phyloP scores from a whole-genome alignment of 306 rosid genomes.

The Cucurbita argyrosperma region DNA sequence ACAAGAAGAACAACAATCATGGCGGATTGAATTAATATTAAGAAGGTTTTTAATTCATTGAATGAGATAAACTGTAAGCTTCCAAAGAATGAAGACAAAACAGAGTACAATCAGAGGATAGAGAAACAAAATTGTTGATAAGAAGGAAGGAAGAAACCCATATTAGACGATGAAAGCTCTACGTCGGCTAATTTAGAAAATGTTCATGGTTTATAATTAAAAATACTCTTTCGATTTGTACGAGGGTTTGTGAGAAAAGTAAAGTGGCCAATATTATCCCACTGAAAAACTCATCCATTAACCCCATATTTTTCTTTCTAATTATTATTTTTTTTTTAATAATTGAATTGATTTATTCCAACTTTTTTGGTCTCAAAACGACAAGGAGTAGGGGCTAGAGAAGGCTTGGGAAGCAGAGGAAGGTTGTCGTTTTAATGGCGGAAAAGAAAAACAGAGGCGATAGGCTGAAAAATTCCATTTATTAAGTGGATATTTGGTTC shows the following conservation, averaged over 20 bases:
- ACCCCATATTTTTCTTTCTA: neutral
- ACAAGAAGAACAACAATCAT: neutral
- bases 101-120: constrained; percentile 6
- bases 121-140: constrained; percentile 12
- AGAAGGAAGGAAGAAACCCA: constrained; percentile 9
- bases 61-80: neutral
- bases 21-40: constrained; percentile 10
- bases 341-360: neutral
- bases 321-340: too few relatives aligned
- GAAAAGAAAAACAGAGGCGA: neutral
- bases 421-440: neutral
- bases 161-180: too few relatives aligned
- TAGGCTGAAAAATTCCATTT: too few relatives aligned
- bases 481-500: neutral
- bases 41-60: constrained; percentile 5
- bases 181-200: too few relatives aligned
- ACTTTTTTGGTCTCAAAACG: neutral
- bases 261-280: too few relatives aligned
- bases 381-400: neutral
- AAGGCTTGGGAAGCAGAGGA: neutral
- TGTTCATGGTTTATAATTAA: too few relatives aligned
- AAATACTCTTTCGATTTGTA: too few relatives aligned
- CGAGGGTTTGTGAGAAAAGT: too few relatives aligned
- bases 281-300: too few relatives aligned
- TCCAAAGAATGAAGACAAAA: constrained; percentile 20